Base-by-base conservation (phyloP, 331 rosid genomes). In the Quercus lobata region DNA sequence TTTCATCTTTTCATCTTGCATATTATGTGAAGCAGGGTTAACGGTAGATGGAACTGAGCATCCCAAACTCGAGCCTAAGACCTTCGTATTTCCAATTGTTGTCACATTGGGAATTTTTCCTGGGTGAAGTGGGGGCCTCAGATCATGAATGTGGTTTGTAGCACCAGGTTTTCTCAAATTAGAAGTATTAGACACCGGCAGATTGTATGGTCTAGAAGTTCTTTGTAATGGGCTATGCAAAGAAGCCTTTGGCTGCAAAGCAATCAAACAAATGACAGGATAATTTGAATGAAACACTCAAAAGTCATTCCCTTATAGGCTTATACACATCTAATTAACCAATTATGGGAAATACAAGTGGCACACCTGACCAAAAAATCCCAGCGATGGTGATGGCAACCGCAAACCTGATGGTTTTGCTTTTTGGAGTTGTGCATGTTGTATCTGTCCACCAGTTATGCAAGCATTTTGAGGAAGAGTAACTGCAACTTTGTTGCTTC, bases 351-450 rank as follows among this genome's bases (percentile, higher is more conserved):
- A 56, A 78, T 63, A 55, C 69, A 75, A 24, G 60, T 69, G 30
- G 69, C 58, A 87, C 83, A 95, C 99, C 89, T 88, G 96, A 79
- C 87, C 80, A 68, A 95, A 95, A 87, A 85, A 95, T 79, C 91
- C 89, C 83, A 95, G 75, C 1, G 99, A 93, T 32, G 99, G 99
- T 78, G 99, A 91, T 75, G 99, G 99, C 99, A 85, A 93, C 85
- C 99, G 84, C 74, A 93, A 80, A 85, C 97, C 94, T 58, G 99
- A 93, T 46, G 89, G 93, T 80, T 88, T 95, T 81, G 87, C 78
- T 18, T 87, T 69, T 76, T 80, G 93, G 41, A 72, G 65, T 61
- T 76, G 90, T 76, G 78, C 16, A 15, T 49, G 74, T 62, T 60
- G 88, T 84, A 14, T 75, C 76, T 81, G 85, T 75, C 80, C 84